phyloP scores from a whole-genome alignment of 1,284 basidiomycete genomes.

The Uromyces viciae-fabae region DNA sequence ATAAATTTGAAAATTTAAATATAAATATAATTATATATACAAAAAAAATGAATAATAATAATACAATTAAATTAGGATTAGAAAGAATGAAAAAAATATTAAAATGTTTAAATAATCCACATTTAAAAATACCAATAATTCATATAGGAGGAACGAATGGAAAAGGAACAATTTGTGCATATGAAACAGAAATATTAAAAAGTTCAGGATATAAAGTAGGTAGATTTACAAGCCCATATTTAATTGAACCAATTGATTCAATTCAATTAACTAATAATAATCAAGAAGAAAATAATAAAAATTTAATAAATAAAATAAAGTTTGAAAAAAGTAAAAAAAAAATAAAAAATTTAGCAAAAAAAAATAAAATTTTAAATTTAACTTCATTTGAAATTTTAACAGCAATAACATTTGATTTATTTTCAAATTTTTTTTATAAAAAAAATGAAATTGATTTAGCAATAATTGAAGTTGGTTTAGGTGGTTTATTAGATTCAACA shows the following conservation, averaged over 20 bases:
- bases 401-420: slow-evolving; percentile 68
- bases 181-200: slow-evolving; percentile 72
- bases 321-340: slow-evolving; percentile 62
- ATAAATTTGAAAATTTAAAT: too few relatives aligned
- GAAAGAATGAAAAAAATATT: slow-evolving; percentile 67
- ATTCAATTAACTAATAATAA: slow-evolving; percentile 67
- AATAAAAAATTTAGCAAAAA: slow-evolving; percentile 62
- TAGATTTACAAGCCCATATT: slow-evolving; percentile 88
- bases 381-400: slow-evolving; percentile 82
- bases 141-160: slow-evolving; percentile 97
- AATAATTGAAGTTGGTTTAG: slow-evolving; percentile 91
- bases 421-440: slow-evolving; percentile 61
- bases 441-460: slow-evolving; percentile 83
- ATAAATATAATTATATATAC: too few relatives aligned
- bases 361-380: slow-evolving; percentile 59
- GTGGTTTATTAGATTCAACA: slow-evolving; percentile 86
- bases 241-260: slow-evolving; percentile 72
- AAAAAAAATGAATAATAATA: too few relatives aligned
- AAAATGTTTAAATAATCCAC: slow-evolving; percentile 60
- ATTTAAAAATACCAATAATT: slow-evolving; percentile 73
- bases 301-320: too few relatives aligned
- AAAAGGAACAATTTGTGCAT: slow-evolving; percentile 84
- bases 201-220: slow-evolving; percentile 65
- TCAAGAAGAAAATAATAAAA: slow-evolving; percentile 58
- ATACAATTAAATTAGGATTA: slow-evolving; percentile 78